Evolutionary conservation across 129 eudicot genomes (phyloP), one percentile per base, ranked within the genome.

Genomic region (Flaveria sonorensis): DNA sequence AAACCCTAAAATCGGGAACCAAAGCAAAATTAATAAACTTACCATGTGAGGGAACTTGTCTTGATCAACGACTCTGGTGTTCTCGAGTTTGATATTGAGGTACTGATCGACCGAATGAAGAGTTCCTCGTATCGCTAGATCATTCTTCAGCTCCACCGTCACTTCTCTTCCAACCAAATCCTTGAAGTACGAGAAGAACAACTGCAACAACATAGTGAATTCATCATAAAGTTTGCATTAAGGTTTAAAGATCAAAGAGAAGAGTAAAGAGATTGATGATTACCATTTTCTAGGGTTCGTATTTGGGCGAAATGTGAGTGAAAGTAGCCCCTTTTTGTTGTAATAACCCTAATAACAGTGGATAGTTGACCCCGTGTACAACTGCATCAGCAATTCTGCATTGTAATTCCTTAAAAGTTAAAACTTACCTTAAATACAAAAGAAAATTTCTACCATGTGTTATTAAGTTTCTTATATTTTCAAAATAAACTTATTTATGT

Each of bases 31-130:
- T 4, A 48, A 48, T 50, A 76, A 42, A 12, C 20, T 40, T 90
- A 94, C 99, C 99, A 94, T 94, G 77, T 94, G 99, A 60, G 99
- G 99, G 23, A 89, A 94, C 82, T 94, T 94, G 73, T 91, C 99
- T 68, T 94, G 97, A 84, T 94, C 99, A 85, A 94, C 99, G 61
- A 95, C 99, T 75, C 97, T 72, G 11, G 99, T 95, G 74, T 95
- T 95, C 83, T 95, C 99, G 20, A 95, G 96, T 86, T 95, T 95
- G 64, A 95, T 95, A 70, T 95, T 95, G 81, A 95, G 96, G 74
- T 95, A 95, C 63, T 95, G 97, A 81, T 95, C 99, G 45, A 95
- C 99, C 1, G 97, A 95, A 81, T 92, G 99, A 42, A 95, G 96
- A 5, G 99, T 95, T 26, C 99, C 97, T 57, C 99, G 68, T 23